phyloP scores from a whole-genome alignment of 306 rosid species.

The Ochetophila trinervis region DNA sequence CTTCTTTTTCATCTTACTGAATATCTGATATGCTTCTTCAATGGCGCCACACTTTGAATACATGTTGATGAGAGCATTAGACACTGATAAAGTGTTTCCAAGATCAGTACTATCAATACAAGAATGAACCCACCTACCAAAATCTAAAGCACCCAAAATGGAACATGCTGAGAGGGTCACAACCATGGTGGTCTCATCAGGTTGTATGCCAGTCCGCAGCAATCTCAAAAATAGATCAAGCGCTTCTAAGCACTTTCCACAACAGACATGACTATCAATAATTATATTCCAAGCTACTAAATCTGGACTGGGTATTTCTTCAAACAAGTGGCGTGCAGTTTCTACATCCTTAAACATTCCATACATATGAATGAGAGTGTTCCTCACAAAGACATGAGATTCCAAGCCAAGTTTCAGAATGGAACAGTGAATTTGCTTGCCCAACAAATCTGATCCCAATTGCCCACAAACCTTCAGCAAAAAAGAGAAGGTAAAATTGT shows the following conservation, averaged over 20 bases:
- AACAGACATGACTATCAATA: slow-evolving; percentile 43
- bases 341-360: slow-evolving; percentile 44
- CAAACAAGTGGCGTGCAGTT: slow-evolving; percentile 57
- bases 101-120: slow-evolving; percentile 16
- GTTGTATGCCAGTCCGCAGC: slow-evolving; percentile 42
- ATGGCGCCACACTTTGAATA: slow-evolving; percentile 76
- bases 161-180: slow-evolving; percentile 68
- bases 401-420: slow-evolving; percentile 47
- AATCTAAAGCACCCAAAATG: slow-evolving; percentile 47
- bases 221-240: slow-evolving; percentile 46
- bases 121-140: slow-evolving; percentile 66
- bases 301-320: slow-evolving; percentile 46
- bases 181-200: slow-evolving; percentile 59
- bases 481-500: slow-evolving; percentile 68
- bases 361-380: slow-evolving; percentile 68
- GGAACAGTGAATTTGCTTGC: slow-evolving; percentile 51
- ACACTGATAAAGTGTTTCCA: slow-evolving; percentile 27
- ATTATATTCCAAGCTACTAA: slow-evolving; percentile 76
- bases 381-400: slow-evolving; percentile 54
- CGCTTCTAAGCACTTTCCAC: slow-evolving; percentile 42
- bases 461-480: slow-evolving; percentile 49
- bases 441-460: slow-evolving; percentile 38
- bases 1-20: slow-evolving; percentile 42
- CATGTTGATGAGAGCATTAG: slow-evolving; percentile 67
- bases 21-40: slow-evolving; percentile 52